Percentiles rank a stretch among this genome's conserved stretches.
Evolutionary conservation across 371 early-diverging fungal genomes (phyloP).

Genomic region (Gilbertella persicaria): DNA sequence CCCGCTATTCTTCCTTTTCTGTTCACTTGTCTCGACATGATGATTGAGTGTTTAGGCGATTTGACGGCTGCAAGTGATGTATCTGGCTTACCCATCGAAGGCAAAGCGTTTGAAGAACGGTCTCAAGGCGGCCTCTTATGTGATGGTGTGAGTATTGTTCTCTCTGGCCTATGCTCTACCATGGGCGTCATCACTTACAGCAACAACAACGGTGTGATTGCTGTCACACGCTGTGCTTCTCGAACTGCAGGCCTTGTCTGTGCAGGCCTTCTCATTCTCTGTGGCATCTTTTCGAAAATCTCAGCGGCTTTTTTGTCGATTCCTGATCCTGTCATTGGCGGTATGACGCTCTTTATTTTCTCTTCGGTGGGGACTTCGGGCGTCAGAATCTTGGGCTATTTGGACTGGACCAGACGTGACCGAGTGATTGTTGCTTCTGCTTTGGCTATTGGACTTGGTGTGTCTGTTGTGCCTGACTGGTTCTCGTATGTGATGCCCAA

Average conservation of each 20-base stretch:
- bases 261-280: constrained; percentile 52
- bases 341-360: constrained; percentile 63
- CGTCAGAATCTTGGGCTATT: constrained; percentile 57
- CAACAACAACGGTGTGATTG: constrained; percentile 66
- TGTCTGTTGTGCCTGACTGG: constrained; percentile 56
- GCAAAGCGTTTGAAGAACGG: constrained; percentile 56
- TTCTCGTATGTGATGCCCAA: constrained; percentile 50
- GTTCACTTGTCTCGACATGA: constrained; percentile 54
- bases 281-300: constrained; percentile 60
- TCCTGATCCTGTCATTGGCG: constrained; percentile 55
- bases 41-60: constrained; percentile 59
- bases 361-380: constrained; percentile 62
- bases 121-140: constrained; percentile 64
- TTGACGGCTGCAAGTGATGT: constrained; percentile 65
- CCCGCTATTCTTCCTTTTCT: constrained; percentile 62
- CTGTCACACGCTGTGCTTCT: constrained; percentile 61
- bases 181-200: constrained; percentile 62
- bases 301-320: constrained; percentile 59
- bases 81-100: constrained; percentile 55
- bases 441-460: constrained; percentile 54
- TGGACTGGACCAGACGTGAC: constrained; percentile 65
- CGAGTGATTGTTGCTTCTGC: constrained; percentile 58
- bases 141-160: constrained; percentile 54
- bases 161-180: constrained; percentile 54
- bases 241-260: constrained; percentile 58